Base-by-base conservation (phyloP, 768 basidiomycete species). In the Psilocybe cubensis region DNA sequence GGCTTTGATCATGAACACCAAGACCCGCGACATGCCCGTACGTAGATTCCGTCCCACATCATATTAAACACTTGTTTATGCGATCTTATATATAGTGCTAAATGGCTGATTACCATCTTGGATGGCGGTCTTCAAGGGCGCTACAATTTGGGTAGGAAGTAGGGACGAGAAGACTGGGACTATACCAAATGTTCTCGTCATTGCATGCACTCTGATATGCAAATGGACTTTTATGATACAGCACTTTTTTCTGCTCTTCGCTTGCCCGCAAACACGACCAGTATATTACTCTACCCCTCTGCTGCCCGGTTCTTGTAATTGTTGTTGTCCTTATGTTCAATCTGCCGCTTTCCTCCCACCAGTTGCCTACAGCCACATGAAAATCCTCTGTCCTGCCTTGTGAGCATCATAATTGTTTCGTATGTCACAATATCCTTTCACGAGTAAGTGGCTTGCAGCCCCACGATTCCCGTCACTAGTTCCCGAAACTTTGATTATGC, bases 1-100 rank as follows among this genome's bases (percentile, higher is more conserved):
- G 62, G 94, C 95, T 14, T 86, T 97, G 43, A 96, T 96, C 79
- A 92, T 96, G 89, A 94, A 95, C 80, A 93, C 92, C 61, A 84
- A 78, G 68, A 78, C 88, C 43, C 59, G 64, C 48, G 70, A 60
- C 48, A 78, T 80, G 77, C 65, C 51, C 20, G 72, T 74, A 61
- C 44, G 64, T 62, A 45, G 25, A 50, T 57, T 25, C 31, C 45
- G 17, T 21, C 44, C 29, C 4, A 7, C 27, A 31, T n/a, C 12
- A 21, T 29, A 12, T 17, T 27, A n/a, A 12, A 17, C 23, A 12
- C 18, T 21, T 38, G 40, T 35, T 23, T 27, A 33, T 25, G 7
- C n/a, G n/a, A n/a, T 47, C 8, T 29, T 44, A 4, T 18, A n/a
- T 14, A 24, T 23, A 66, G 61, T 66, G 65, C 46, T 66, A 58